These are phyloP conservation scores for Colletotrichum neosansevieriae DNA, from an alignment of 2,329 filamentous ascomycete species.

Conservation along the genomic window DNA sequence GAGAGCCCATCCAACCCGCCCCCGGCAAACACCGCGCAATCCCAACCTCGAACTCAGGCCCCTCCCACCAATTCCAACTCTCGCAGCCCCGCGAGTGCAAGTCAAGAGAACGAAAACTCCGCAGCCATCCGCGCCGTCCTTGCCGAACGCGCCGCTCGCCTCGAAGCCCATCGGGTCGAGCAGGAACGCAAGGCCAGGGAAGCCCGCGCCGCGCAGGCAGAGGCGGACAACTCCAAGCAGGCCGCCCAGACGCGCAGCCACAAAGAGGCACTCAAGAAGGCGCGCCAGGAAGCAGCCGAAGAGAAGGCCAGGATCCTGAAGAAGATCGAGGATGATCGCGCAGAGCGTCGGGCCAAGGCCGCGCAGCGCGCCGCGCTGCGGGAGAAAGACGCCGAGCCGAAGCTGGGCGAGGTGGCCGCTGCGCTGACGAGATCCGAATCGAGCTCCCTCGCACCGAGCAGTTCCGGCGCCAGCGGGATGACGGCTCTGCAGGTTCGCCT, in stretches of 20 bases:
- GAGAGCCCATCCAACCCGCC: conserved; percentile 13
- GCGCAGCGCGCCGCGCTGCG: conserved; percentile 61
- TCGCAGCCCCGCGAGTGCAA: conserved; percentile 41
- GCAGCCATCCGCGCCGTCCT: conserved; percentile 53
- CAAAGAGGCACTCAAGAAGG: conserved; percentile 69
- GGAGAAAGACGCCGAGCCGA: conserved; percentile 43
- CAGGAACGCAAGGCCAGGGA: conserved; percentile 63
- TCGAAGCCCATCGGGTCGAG: conserved; percentile 57
- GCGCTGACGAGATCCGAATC: conserved; percentile 49
- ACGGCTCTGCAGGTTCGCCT: conserved; percentile 81
- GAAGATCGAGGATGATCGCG: conserved; percentile 82
- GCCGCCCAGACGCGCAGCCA: conserved; percentile 57
- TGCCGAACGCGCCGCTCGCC: conserved; percentile 62
- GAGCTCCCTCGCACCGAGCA: conserved; percentile 48
- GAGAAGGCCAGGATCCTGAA: conserved; percentile 79
- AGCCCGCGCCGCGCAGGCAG: conserved; percentile 61
- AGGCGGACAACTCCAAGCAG: conserved; percentile 46
- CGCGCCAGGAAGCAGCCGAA: conserved; percentile 73
- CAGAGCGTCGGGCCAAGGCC: conserved; percentile 70
- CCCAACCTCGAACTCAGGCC: background rate
- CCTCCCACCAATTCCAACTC: conserved; percentile 16
- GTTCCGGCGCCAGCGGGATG: conserved; percentile 43
- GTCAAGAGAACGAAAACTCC: conserved; percentile 41
- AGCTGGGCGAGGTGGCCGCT: conserved; percentile 47
- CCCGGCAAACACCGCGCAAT: background rate